Evolutionary conservation across 176 grass and related monocot species (phyloP).

Genomic region (Carex littledalei): DNA sequence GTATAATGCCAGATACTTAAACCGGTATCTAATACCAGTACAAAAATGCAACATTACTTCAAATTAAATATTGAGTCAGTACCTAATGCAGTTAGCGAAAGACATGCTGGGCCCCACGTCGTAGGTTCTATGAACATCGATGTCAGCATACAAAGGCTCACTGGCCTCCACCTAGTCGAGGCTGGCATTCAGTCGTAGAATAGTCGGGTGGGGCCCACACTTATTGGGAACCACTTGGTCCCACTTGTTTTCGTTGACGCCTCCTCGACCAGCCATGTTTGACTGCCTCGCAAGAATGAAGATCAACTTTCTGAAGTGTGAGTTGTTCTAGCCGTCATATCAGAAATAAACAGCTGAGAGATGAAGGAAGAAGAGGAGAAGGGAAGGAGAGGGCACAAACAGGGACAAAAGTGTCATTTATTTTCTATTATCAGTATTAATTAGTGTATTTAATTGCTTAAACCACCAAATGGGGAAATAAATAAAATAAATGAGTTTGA

Average conservation of each 20-base stretch:
- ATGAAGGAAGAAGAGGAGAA: background rate
- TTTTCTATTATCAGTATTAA: too few relatives aligned
- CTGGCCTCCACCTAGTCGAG: slow-evolving; percentile 51
- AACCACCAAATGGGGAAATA: too few relatives aligned
- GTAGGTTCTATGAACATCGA: slow-evolving; percentile 61
- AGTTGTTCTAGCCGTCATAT: slow-evolving; percentile 10
- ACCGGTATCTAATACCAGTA: too few relatives aligned
- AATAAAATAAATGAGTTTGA: too few relatives aligned
- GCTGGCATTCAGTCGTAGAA: slow-evolving; percentile 46
- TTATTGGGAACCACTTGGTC: slow-evolving; percentile 41
- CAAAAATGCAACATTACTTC: too few relatives aligned
- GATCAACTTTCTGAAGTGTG: slow-evolving; percentile 29
- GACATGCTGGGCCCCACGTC: slow-evolving; percentile 69
- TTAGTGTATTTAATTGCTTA: too few relatives aligned
- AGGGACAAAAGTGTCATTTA: too few relatives aligned
- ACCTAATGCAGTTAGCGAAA: slow-evolving; percentile 57
- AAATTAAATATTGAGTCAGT: background rate
- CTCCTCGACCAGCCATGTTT: slow-evolving; percentile 84
- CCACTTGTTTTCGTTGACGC: slow-evolving; percentile 42
- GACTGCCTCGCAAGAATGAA: slow-evolving; percentile 77
- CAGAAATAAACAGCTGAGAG: background rate
- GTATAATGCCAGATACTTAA: slow-evolving; percentile 27
- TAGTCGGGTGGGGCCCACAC: slow-evolving; percentile 29
- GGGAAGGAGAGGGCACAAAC: too few relatives aligned
- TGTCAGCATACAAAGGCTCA: slow-evolving; percentile 73